Base-by-base conservation (phyloP, 257 asterid genomes). In the Nicotiana tomentosiformis region DNA sequence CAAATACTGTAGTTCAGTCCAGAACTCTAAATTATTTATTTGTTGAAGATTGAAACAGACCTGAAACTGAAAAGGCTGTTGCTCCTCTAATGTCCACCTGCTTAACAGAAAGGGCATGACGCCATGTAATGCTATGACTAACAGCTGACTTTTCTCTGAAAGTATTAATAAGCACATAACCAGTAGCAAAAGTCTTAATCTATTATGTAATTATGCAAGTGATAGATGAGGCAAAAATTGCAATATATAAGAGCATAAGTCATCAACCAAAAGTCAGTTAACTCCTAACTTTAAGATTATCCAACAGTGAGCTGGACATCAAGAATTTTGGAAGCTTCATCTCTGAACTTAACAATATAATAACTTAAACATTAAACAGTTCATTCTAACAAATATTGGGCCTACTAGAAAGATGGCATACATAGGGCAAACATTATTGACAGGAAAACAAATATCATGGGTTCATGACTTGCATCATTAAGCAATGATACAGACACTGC, bases 131-230 rank as follows among this genome's bases (percentile, higher is more conserved):
- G 86, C 95, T 30, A 87, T 96, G 99, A 84, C 99, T 94, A 82
- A 94, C 95, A 66, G 96, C 98, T 23, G 98, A 96, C 84, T 90
- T 89, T 85, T 95, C 99, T n/a, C 99, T 95, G 89, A 5, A 85
- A 74, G 80, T 74, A 74, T 39, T 26, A 23, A 74, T 23, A 49
- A 23, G 62, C 62, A 49, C 61, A 23, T 74, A 1, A 49, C 23
- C 51, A 3, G 49, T 74, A 72, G 39, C 37, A 72, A 4, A 60
- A 7, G 7, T 46, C 61, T 14, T 46, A 6, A 39, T 10, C 33
- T 10, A 43, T 37, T 20, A 0, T 43, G n/a, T 20, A 12, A 39
- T 12, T 11, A 11, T 70, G 78, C 32, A 37, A 69, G 20, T 30
- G 23, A 69, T 9, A 69, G 56, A 10, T 69, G 17, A 37, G 56